These are phyloP conservation scores for Nidula niveotomentosa DNA, from an alignment of 1,284 basidiomycete genomes.

Conservation along the genomic window DNA sequence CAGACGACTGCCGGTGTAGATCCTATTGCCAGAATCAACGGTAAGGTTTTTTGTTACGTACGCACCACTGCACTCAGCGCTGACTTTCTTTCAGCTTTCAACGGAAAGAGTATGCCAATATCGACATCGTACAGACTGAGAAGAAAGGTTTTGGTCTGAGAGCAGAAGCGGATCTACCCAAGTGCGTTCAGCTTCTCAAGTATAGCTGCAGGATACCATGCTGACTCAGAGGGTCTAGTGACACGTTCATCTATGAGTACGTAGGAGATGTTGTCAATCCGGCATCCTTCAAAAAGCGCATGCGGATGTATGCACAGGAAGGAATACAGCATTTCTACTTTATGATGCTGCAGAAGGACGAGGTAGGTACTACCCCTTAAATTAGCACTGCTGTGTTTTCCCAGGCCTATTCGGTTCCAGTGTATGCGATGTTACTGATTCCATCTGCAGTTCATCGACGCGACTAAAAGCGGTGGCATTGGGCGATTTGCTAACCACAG, in stretches of 20 bases:
- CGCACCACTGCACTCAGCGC: slow-evolving; percentile 1
- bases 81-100: slow-evolving; percentile 66
- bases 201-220: neutral
- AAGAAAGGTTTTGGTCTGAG: slow-evolving; percentile 96
- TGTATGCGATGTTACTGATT: neutral
- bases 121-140: slow-evolving; percentile 92
- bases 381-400: too few relatives aligned
- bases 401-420: neutral
- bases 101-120: slow-evolving; percentile 79
- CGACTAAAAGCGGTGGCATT: slow-evolving; percentile 95
- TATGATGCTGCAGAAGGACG: slow-evolving; percentile 99
- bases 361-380: slow-evolving; percentile 51
- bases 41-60: slow-evolving; percentile 42
- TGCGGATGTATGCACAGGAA: slow-evolving; percentile 92
- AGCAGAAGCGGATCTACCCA: slow-evolving; percentile 67
- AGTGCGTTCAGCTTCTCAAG: slow-evolving; percentile 49
- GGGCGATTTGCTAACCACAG: slow-evolving; percentile 98
- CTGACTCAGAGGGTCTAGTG: slow-evolving; percentile 45
- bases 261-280: slow-evolving; percentile 96
- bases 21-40: slow-evolving; percentile 90
- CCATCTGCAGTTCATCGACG: slow-evolving; percentile 85
- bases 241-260: slow-evolving; percentile 96
- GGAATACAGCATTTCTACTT: slow-evolving; percentile 99
- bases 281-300: slow-evolving; percentile 86
- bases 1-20: slow-evolving; percentile 85